Conservation (phyloP, 257 asterid genomes). For the Oldenlandia corymbosa region DNA sequence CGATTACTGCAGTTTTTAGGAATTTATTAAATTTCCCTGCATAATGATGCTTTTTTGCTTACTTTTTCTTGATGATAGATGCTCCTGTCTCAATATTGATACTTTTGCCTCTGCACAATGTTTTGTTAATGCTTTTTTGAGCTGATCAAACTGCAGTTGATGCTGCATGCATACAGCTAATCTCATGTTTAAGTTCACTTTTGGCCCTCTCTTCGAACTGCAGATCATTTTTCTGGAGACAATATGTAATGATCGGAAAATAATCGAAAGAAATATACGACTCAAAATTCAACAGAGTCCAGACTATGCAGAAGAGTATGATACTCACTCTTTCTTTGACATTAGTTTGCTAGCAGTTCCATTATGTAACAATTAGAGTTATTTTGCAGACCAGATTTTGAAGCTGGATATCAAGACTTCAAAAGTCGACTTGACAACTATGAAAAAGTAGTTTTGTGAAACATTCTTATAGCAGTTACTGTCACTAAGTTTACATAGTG, state of each 20-base stretch:
- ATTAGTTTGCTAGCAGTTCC: constrained; percentile 11
- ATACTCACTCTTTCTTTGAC: constrained; percentile 19
- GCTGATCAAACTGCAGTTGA: neutral
- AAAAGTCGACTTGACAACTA: constrained; percentile 87
- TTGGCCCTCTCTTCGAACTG: constrained; percentile 22
- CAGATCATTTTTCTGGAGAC: constrained; percentile 96
- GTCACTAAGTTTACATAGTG: neutral
- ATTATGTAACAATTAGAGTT: constrained; percentile 25
- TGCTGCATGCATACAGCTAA: constrained; percentile 12
- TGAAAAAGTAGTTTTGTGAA: constrained; percentile 59
- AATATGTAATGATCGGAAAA: constrained; percentile 72
- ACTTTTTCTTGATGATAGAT: neutral
- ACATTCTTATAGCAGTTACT: constrained; percentile 20
- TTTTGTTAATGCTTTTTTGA: too few relatives aligned
- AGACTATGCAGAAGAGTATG: constrained; percentile 96
- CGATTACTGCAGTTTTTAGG: neutral
- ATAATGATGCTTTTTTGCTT: neutral
- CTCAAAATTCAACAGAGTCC: constrained; percentile 99
- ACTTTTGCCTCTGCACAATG: too few relatives aligned
- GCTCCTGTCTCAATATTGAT: neutral
- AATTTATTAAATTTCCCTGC: neutral
- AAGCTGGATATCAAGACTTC: constrained; percentile 95
- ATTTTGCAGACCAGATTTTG: constrained; percentile 91
- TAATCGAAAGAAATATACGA: constrained; percentile 96
- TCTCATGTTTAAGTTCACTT: constrained; percentile 10